Evolutionary conservation across 73 alveolate genomes (phyloP).

Genomic region (Tetrahymena thermophila): DNA sequence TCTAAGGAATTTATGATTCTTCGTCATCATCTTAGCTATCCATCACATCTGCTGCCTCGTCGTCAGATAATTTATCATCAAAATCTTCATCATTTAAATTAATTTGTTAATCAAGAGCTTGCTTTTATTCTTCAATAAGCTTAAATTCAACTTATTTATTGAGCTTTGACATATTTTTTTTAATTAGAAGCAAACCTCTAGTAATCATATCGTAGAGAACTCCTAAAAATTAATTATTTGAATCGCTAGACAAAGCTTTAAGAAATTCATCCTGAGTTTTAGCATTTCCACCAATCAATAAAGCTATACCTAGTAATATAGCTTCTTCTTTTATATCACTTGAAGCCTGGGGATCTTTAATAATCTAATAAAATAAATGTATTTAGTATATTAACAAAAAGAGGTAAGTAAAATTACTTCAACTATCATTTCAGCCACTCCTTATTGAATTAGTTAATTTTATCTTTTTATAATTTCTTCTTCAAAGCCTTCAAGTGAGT

Average conservation of each 20-base stretch:
- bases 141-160: slow-evolving; percentile 17
- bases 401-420: neutral
- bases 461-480: neutral
- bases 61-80: slow-evolving; percentile 13
- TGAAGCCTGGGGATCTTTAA: neutral
- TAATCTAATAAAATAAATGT: neutral
- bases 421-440: neutral
- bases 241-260: slow-evolving; percentile 32
- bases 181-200: slow-evolving; percentile 18
- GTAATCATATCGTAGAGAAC: slow-evolving; percentile 24
- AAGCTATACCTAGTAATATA: slow-evolving; percentile 39
- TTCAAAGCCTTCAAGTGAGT: neutral
- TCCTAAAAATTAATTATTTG: slow-evolving; percentile 16
- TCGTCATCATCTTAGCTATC: slow-evolving; percentile 6
- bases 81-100: neutral
- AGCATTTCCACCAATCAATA: slow-evolving; percentile 48
- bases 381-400: no score
- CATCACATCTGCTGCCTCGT: neutral
- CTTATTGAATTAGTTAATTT: neutral
- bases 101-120: neutral
- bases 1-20: neutral
- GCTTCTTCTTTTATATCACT: slow-evolving; percentile 36
- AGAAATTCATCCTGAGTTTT: slow-evolving; percentile 45
- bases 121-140: slow-evolving; percentile 2
- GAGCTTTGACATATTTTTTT: slow-evolving; percentile 11